Evolutionary conservation across 2,329 filamentous ascomycete genomes (phyloP).

Genomic region (Clarireedia sp.): DNA sequence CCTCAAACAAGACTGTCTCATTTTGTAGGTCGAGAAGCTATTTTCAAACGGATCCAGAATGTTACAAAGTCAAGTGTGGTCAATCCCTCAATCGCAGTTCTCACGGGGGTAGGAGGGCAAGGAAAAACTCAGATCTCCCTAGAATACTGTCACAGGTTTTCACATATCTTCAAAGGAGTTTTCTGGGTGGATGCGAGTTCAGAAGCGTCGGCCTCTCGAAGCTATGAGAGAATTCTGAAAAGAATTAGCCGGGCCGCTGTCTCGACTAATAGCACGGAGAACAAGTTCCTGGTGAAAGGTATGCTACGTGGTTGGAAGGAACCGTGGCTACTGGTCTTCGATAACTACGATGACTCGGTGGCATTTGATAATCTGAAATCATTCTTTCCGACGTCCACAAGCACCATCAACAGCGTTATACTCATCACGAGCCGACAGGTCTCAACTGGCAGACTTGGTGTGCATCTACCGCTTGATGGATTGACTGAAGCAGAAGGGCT

Average conservation of each 20-base stretch:
- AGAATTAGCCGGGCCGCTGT: conserved; percentile 3
- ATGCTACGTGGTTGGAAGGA: conserved; percentile 5
- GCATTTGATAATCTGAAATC: conserved; percentile 5
- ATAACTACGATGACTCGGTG: conserved; percentile 19
- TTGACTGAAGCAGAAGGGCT: conserved; percentile 10
- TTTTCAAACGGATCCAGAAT: not conserved
- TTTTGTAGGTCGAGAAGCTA: conserved; percentile 1
- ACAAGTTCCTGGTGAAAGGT: conserved; percentile 2
- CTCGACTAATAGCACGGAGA: not conserved
- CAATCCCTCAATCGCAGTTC: not conserved
- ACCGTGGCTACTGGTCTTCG: conserved; percentile 21
- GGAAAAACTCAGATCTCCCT: conserved; percentile 9
- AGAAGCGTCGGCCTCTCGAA: conserved; percentile 3
- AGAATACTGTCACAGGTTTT: not conserved
- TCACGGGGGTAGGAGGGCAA: conserved; percentile 5
- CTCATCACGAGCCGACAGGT: conserved; percentile 14
- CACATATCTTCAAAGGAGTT: conserved; percentile 7
- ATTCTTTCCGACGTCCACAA: not conserved
- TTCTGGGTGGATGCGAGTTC: conserved; percentile 22
- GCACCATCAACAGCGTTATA: not conserved
- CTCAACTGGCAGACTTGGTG: conserved; percentile 5
- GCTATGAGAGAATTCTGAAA: conserved; percentile 14
- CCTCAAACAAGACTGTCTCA: not conserved
- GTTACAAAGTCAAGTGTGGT: not conserved
- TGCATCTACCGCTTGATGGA: not conserved